A percentile compares a stretch with the other conserved stretches of the same genome.
Evolutionary conservation across 768 basidiomycete species (phyloP).

Genomic region (Hericium rajendrae): DNA sequence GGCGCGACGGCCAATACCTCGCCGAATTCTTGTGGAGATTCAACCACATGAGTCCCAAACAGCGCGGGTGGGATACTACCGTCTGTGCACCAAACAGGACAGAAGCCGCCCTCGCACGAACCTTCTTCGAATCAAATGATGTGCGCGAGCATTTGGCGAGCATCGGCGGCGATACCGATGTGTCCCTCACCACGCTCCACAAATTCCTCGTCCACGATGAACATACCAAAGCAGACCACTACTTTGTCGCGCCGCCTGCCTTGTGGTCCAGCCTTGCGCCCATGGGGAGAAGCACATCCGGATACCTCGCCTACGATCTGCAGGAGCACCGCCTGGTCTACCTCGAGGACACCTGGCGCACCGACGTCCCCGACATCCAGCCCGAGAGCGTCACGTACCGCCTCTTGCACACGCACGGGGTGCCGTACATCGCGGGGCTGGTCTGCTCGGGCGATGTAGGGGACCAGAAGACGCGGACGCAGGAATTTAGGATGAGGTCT

Average conservation of each 20-base stretch:
- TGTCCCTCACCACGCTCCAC: not conserved
- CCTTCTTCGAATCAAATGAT: not conserved
- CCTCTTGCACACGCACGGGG: not conserved
- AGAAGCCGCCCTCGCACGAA: not conserved
- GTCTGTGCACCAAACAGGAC: not conserved
- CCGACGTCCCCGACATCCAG: not conserved
- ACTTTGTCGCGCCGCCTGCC: not conserved
- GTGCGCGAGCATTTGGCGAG: not conserved
- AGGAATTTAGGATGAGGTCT: not conserved
- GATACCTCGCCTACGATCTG: not conserved
- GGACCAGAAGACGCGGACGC: not conserved
- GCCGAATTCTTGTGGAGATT: constrained; percentile 1
- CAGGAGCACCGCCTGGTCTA: not conserved
- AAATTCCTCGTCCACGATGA: not conserved
- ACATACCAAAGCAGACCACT: not conserved
- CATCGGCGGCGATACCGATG: too few relatives aligned
- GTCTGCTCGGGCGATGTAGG: not conserved
- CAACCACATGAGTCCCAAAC: not conserved
- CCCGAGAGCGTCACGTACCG: not conserved
- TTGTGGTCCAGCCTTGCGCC: not conserved
- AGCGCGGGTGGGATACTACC: not conserved
- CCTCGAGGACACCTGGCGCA: not conserved
- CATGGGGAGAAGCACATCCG: not conserved
- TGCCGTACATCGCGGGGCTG: not conserved
- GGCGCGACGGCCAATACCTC: not conserved